phyloP scores from a whole-genome alignment of 345 rosid genomes.

The Pistacia vera region DNA sequence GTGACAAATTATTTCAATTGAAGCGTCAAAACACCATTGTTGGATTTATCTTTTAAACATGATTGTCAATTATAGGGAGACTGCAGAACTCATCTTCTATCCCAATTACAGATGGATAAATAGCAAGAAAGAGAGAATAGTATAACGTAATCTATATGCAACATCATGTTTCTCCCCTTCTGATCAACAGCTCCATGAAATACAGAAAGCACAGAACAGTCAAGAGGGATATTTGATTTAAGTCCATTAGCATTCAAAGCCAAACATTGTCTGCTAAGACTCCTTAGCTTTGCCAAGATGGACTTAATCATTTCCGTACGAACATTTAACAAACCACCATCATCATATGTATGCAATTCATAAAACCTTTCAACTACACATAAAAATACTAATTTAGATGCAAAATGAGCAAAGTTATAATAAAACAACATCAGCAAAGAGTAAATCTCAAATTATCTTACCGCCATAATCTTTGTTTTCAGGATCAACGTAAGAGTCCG shows the following conservation, averaged over 20 bases:
- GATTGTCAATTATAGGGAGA: too few relatives aligned
- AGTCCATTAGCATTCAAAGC: constrained; percentile 58
- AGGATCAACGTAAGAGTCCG: constrained; percentile 91
- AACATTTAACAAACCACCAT: not conserved
- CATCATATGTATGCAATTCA: not conserved
- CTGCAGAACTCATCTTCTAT: too few relatives aligned
- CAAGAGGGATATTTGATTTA: constrained; percentile 20
- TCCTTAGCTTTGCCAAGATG: constrained; percentile 41
- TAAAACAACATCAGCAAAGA: not conserved
- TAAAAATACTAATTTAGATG: not conserved
- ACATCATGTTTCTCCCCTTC: constrained; percentile 30
- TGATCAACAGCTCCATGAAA: constrained; percentile 30
- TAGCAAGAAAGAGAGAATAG: too few relatives aligned
- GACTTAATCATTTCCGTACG: not conserved
- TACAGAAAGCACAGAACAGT: constrained; percentile 20
- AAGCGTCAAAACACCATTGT: not conserved
- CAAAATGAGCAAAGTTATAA: not conserved
- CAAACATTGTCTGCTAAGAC: constrained; percentile 24
- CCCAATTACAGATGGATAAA: too few relatives aligned
- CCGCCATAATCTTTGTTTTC: constrained; percentile 96
- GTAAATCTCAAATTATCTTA: constrained; percentile 24
- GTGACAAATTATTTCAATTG: not conserved
- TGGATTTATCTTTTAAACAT: too few relatives aligned
- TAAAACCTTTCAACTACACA: not conserved
- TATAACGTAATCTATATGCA: too few relatives aligned